Base-by-base conservation (phyloP, 2,329 filamentous ascomycete species). In the Cladophialophora chaetospira region DNA sequence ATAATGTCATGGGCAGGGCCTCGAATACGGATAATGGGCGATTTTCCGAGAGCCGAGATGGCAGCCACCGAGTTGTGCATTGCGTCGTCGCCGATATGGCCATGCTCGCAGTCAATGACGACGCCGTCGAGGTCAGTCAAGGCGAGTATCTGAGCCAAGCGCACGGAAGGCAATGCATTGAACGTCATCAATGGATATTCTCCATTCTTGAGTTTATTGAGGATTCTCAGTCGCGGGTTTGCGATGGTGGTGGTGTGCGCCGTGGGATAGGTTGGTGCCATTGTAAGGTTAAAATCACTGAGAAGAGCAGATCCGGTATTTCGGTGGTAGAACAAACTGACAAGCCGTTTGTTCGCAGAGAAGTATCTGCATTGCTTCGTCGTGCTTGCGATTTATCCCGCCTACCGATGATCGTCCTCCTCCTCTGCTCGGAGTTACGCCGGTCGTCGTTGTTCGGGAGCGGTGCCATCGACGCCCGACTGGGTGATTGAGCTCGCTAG, bases 101-200 rank as follows among this genome's bases (percentile, higher is more conserved):
- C 64, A 49, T 66, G 65, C 40, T 66, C 64, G 35, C 57, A 57
- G 50, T 66, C 65, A n/a, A n/a, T n/a, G n/a, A n/a, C n/a, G n/a
- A 33, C 29, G 13, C 29, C 29, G 29, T 33, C 29, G 13, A 33
- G 35, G 5, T 28, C 86, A 2, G 79, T 80, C 55, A 83, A 75
- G 1, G 87, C 85, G 45, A 89, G 73, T 15, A 81, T 75, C 55
- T 81, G 79, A 29, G 79, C 78, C 57, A 70, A 67, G 36, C 79
- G 74, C 0, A 79, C 69, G 0, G 76, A 78, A 2, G 76, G 75
- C 8, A 81, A 69, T 25, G 73, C 77, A 65, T 80, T 68, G 63
- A 81, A 81, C 3, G 78, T 80, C 75, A 79, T 73, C 3, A 79
- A 55, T 0, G 77, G 77, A 55, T 69, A 75, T 19, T 72, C 68